Conservation (phyloP, 2,329 filamentous ascomycete species). For the Pseudopithomyces chartarum region DNA sequence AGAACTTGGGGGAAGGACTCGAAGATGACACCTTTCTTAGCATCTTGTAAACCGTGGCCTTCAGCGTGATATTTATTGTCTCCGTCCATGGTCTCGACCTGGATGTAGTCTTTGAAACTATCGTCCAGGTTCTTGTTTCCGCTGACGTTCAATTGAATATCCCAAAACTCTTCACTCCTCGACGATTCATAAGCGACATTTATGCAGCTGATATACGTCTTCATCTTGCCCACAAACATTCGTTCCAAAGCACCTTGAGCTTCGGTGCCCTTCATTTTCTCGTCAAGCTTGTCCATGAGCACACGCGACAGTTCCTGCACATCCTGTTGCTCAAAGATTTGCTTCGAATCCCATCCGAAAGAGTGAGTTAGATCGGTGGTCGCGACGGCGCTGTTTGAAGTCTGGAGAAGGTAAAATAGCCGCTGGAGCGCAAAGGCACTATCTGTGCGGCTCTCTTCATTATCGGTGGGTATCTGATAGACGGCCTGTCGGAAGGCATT, state of each 20-base stretch:
- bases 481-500: constrained; percentile 94
- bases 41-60: constrained; percentile 90
- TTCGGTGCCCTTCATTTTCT: constrained; percentile 96
- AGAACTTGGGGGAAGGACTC: constrained; percentile 92
- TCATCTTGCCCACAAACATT: constrained; percentile 96
- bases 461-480: constrained; percentile 92
- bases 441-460: constrained; percentile 79
- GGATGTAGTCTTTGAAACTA: constrained; percentile 94
- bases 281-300: constrained; percentile 95
- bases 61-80: constrained; percentile 99
- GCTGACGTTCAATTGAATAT: constrained; percentile 94
- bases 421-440: constrained; percentile 93
- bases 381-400: constrained; percentile 78
- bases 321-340: constrained; percentile 98
- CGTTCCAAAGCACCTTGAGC: constrained; percentile 86
- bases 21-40: constrained; percentile 97
- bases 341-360: constrained; percentile 96
- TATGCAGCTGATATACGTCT: constrained; percentile 98
- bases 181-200: constrained; percentile 98
- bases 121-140: constrained; percentile 92
- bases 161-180: constrained; percentile 96
- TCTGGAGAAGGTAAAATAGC: constrained; percentile 93
- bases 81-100: constrained; percentile 94
- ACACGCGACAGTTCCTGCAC: constrained; percentile 96
- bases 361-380: constrained; percentile 94